Evolutionary conservation across 225 moss, liverwort and hornwort species (phyloP).

Genomic region (Lunularia cruciata): DNA sequence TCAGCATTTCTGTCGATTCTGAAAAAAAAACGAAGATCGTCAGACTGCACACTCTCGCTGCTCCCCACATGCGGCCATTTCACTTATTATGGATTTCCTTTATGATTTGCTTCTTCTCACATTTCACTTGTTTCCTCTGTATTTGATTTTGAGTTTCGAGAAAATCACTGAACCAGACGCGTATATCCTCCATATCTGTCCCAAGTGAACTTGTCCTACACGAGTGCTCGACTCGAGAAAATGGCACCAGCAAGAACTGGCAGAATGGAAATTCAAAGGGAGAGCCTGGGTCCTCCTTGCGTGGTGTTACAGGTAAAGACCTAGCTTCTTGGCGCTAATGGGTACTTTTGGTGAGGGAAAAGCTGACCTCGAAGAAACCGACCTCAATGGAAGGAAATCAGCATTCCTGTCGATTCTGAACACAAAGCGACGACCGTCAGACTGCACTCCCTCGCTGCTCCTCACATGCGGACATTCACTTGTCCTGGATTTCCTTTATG

Average conservation of each 20-base stretch:
- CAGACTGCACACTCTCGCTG: slow-evolving; percentile 51
- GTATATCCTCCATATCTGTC: too few relatives aligned
- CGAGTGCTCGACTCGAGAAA: too few relatives aligned
- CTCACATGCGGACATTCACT: slow-evolving; percentile 81
- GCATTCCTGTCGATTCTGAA: slow-evolving; percentile 75
- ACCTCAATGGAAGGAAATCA: slow-evolving; percentile 40
- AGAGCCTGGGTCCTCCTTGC: slow-evolving; percentile 72
- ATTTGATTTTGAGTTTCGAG: too few relatives aligned
- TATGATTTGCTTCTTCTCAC: slow-evolving; percentile 79
- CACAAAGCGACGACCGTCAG: slow-evolving; percentile 76
- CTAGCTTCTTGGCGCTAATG: slow-evolving; percentile 14
- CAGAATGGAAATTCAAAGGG: too few relatives aligned
- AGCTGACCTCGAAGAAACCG: background rate
- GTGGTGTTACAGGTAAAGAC: slow-evolving; percentile 66
- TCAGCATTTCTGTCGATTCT: slow-evolving; percentile 66
- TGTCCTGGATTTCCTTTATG: slow-evolving; percentile 88
- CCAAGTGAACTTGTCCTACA: too few relatives aligned
- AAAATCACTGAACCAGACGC: too few relatives aligned
- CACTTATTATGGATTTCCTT: slow-evolving; percentile 89
- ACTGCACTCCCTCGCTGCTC: slow-evolving; percentile 52
- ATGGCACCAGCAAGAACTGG: too few relatives aligned
- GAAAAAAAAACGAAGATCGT: slow-evolving; percentile 83
- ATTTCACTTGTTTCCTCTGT: too few relatives aligned
- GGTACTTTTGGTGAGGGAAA: slow-evolving; percentile 11
- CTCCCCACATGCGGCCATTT: slow-evolving; percentile 79